Evolutionary conservation across 2,329 filamentous ascomycete species (phyloP), one percentile per base, ranked within the genome.

Genomic region (Arthroderma sp.): DNA sequence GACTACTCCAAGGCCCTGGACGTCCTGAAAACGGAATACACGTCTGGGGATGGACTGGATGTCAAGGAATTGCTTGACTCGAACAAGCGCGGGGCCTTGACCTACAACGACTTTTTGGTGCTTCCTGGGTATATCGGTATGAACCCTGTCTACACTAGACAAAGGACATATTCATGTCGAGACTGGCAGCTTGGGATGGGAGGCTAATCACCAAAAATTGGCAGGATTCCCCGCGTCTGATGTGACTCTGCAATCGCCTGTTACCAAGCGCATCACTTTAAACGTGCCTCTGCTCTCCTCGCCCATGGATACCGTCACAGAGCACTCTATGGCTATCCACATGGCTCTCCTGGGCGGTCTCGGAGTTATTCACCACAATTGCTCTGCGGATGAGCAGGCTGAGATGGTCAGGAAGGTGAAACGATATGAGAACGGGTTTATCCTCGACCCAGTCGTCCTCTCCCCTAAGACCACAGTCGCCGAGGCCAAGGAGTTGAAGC

Each of bases 341-440:
- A 95, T 80, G 72, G 76, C 77, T 39, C 72, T 80, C 53, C 73
- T 79, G 47, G 76, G 77, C 66, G 78, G 78, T 57, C 69, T 80
- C 3, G 78, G 93, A 76, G 90, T 98, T 66, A 95, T 98, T 65
- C 93, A 98, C 80, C 93, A 98, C 82, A 98, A 98, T 80, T 98
- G 93, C 81, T 93, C 91, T n/a, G 82, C 91, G 31, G 89, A 97
- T 28, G 88, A 88, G 57, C 93, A 98, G 79, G 93, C 93, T 64
- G 91, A 95, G 78, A 98, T 98, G 93, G 88, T 98, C 65, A 84
- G 89, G 74, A 97, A 96, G 79, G 93, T 98, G 67, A 98, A 98
- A 86, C 83, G 93, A 69, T 98, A 90, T 75, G 93, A 98, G 79
- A 98, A 98, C 77, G 93, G 93, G 66, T 98, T 98, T 79, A 98